These are phyloP conservation scores for Blastocystis sp. DNA, from an alignment of 352 stramenopile genomes.

Conservation along the genomic window DNA sequence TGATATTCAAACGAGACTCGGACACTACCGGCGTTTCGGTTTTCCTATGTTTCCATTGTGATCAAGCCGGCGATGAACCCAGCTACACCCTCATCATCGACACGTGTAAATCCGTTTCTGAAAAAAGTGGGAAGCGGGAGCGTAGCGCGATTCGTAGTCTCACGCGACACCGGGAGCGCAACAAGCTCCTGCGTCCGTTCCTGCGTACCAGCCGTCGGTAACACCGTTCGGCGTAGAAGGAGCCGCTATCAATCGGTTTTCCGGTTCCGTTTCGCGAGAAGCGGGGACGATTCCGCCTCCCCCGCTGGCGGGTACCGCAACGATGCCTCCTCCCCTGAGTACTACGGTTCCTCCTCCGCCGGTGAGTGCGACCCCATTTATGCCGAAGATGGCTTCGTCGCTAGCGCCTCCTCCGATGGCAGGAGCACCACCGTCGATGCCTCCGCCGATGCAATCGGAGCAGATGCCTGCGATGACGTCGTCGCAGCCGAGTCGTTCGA, in stretches of 20 bases:
- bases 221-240: neutral
- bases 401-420: neutral
- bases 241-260: neutral
- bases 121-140: neutral
- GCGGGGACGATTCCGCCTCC: neutral
- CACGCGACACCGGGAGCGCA: neutral
- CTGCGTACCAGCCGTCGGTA: neutral
- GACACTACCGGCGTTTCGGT: no score
- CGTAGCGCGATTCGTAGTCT: neutral
- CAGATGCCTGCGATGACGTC: neutral
- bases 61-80: slow-evolving; percentile 25
- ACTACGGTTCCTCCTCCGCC: slow-evolving; percentile 7
- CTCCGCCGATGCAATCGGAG: no score
- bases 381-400: neutral
- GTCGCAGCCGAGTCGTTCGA: neutral
- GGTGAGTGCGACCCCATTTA: neutral
- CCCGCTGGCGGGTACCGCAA: neutral
- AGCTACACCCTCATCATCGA: neutral
- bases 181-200: no score
- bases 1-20: no score
- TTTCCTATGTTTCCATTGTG: no score
- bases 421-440: neutral
- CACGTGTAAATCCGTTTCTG: slow-evolving; percentile 40
- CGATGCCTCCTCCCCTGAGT: no score
- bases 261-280: neutral